Conservation (phyloP, 345 rosid genomes). For the Leavenworthia alabamica region DNA sequence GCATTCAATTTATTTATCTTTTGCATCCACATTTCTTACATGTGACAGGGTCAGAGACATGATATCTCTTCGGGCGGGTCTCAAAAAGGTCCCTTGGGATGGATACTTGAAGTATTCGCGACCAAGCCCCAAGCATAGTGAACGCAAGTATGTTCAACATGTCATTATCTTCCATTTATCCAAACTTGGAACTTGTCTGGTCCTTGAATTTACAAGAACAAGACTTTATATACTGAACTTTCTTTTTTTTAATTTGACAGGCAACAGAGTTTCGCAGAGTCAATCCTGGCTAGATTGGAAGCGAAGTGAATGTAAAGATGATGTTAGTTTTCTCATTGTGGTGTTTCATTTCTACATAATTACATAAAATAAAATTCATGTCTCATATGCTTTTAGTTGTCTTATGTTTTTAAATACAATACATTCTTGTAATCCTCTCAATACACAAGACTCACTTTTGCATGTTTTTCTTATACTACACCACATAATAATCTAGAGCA, state of each 20-base stretch:
- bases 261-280: conserved; percentile 89
- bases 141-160: conserved; percentile 66
- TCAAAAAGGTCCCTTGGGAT: conserved; percentile 98
- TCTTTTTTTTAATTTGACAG: conserved; percentile 38
- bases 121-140: conserved; percentile 93
- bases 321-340: neutral
- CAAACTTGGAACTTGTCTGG: neutral
- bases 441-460: neutral
- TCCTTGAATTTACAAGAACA: neutral
- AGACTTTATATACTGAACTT: conserved; percentile 14
- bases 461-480: neutral
- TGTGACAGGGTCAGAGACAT: conserved; percentile 76
- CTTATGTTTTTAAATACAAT: neutral
- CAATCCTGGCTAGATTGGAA: conserved; percentile 64
- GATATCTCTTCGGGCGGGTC: conserved; percentile 87
- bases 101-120: conserved; percentile 93
- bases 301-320: conserved; percentile 45
- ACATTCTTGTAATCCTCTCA: conserved; percentile 3
- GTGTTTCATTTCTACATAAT: neutral
- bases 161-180: neutral
- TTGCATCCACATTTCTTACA: neutral
- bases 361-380: neutral
- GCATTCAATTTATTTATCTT: neutral
- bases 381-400: neutral
- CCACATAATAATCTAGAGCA: neutral